These are phyloP conservation scores for Diaporthe sp. DNA, from an alignment of 2,329 filamentous ascomycete species.

Conservation along the genomic window DNA sequence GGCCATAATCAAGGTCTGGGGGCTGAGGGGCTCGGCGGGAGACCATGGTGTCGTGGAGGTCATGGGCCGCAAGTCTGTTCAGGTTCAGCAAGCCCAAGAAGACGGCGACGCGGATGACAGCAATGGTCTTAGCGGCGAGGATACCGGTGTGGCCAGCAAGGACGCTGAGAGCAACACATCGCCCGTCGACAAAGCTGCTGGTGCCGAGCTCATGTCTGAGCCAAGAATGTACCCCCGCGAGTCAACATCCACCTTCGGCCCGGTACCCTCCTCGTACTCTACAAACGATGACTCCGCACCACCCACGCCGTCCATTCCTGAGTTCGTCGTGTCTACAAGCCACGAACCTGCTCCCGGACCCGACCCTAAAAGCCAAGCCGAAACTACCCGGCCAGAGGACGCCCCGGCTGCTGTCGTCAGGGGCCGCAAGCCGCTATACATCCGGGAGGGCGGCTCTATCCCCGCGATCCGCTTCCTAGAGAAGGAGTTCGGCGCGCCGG, in stretches of 20 bases:
- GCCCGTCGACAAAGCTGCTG: neutral
- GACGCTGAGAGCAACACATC: neutral
- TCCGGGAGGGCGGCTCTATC: conserved; percentile 95
- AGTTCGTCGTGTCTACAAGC: neutral
- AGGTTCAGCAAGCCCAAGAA: neutral
- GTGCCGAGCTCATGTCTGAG: neutral
- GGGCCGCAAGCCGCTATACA: conserved; percentile 82
- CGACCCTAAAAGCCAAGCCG: neutral
- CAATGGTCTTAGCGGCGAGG: neutral
- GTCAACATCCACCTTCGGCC: conserved; percentile 31
- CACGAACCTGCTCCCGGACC: neutral
- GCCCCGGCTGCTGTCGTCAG: conserved; percentile 48
- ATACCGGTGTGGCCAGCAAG: neutral
- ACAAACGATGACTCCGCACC: conserved; percentile 3
- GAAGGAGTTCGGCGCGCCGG: conserved; percentile 92
- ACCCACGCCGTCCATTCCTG: neutral
- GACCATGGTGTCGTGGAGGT: conserved; percentile 10
- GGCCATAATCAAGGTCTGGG: conserved; percentile 90
- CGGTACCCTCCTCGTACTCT: neutral
- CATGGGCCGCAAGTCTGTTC: conserved; percentile 36
- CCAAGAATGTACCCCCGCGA: conserved; percentile 1
- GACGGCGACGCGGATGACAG: neutral
- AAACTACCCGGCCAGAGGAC: neutral
- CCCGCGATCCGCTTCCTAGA: conserved; percentile 94
- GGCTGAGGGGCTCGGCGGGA: conserved; percentile 58